phyloP scores from a whole-genome alignment of 129 eudicot species.

The carrot (Daucus carota) region DH1_v3.0 NC_030383.2:40201501-40202000 shows the following conservation, averaged over 20 bases:
- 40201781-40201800: neutral
- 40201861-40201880: neutral
- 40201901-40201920: neutral
- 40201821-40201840: neutral
- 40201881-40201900: neutral
- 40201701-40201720: neutral
- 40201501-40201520: slow-evolving; percentile 44
- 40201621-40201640: neutral
- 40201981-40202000: neutral
- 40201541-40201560: slow-evolving; percentile 52
- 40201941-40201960: neutral
- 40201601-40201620: neutral
- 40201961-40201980: neutral
- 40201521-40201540: slow-evolving; percentile 64
- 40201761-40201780: neutral
- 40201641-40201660: neutral
- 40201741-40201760: neutral
- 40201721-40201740: neutral
- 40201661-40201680: neutral
- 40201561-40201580: slow-evolving; percentile 5
- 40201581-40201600: slow-evolving; percentile 2
- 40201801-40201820: neutral
- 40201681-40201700: neutral
- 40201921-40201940: neutral
- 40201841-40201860: too few relatives aligned